A percentile compares a stretch with the other conserved stretches of the same genome.
phyloP scores from a whole-genome alignment of 129 eudicot species.

The Helianthus annuus region DNA sequence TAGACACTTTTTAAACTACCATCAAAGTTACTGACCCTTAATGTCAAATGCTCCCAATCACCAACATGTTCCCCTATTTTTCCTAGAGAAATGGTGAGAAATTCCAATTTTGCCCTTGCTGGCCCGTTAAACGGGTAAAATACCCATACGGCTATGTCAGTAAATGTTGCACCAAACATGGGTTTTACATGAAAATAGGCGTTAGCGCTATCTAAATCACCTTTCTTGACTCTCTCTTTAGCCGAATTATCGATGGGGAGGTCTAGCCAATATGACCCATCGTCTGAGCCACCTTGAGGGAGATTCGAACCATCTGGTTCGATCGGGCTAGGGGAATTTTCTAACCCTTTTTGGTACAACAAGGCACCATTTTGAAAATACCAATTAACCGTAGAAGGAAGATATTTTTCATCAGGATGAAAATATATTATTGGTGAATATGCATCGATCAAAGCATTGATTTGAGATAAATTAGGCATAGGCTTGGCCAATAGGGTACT shows the following conservation, averaged over 20 bases:
- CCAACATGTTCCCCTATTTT: slow-evolving; percentile 68
- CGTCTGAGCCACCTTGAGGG: slow-evolving; percentile 69
- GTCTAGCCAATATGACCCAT: slow-evolving; percentile 67
- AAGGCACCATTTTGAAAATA: slow-evolving; percentile 66
- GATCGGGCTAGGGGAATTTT: slow-evolving; percentile 45
- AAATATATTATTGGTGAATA: slow-evolving; percentile 69
- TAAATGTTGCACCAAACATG: slow-evolving; percentile 66
- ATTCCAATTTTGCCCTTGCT: slow-evolving; percentile 52
- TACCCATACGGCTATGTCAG: slow-evolving; percentile 68
- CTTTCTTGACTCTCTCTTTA: slow-evolving; percentile 53
- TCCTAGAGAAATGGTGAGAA: slow-evolving; percentile 44
- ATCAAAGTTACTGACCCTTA: slow-evolving; percentile 51
- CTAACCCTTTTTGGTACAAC: slow-evolving; percentile 63
- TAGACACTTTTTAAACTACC: slow-evolving; percentile 39
- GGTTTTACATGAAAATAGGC: slow-evolving; percentile 73
- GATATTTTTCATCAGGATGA: slow-evolving; percentile 60
- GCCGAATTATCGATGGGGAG: slow-evolving; percentile 49
- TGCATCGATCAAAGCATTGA: slow-evolving; percentile 52
- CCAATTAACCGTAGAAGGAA: slow-evolving; percentile 68
- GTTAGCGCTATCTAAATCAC: slow-evolving; percentile 41
- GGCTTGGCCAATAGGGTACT: slow-evolving; percentile 53
- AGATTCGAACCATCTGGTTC: slow-evolving; percentile 61
- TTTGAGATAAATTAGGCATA: slow-evolving; percentile 69
- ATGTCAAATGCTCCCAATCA: slow-evolving; percentile 63
- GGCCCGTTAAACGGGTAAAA: slow-evolving; percentile 86